Evolutionary conservation across 371 early-diverging fungal genomes (phyloP), one percentile per base, ranked within the genome.

Genomic region (Umbelopsis sp.): DNA sequence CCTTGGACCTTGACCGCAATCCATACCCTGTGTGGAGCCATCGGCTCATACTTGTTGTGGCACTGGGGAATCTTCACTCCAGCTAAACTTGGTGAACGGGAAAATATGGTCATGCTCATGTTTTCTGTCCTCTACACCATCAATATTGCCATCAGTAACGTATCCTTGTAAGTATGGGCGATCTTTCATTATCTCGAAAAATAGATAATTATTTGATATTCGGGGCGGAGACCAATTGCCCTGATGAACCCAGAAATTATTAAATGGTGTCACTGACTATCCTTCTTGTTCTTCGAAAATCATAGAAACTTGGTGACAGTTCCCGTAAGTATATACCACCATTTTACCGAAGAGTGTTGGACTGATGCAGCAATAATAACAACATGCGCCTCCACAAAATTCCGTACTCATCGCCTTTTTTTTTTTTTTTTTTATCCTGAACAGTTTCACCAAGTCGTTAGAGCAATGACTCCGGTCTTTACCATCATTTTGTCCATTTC

Each of bases 1-100:
- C 96, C 96, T 7, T 96, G 96, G 96, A 88, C 92, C 14, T 75
- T 96, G 12, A 95, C 96, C 0, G 94, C 93, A 8, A 85, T 94
- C 66, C 96, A 96, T 72, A 89, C 92, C 1, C 72, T 94, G 12
- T 87, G 89, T 63, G 87, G 92, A 65, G 85, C 89, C 16, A 76
- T 91, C 32, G 94, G 94, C 4, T 86, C 85, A 63, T 84, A 80
- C 45, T 63, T 80, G n/a, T 86, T 91, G 63, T 84, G 76, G 62
- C 68, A 71, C 65, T 32, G 78, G 37, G 90, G 89, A 4, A 50
- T 81, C n/a, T 92, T 92, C 72, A 75, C 75, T 37, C 94, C 91
- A 8, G 74, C 80, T 41, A 74, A 74, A 41, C 77, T 92, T 48
- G 85, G 81, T 50, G 79, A 75, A 44, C 81, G 80, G 10, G 94